Evolutionary conservation across 2,329 filamentous ascomycete genomes (phyloP).

Genomic region (Arachnomyces sp.): DNA sequence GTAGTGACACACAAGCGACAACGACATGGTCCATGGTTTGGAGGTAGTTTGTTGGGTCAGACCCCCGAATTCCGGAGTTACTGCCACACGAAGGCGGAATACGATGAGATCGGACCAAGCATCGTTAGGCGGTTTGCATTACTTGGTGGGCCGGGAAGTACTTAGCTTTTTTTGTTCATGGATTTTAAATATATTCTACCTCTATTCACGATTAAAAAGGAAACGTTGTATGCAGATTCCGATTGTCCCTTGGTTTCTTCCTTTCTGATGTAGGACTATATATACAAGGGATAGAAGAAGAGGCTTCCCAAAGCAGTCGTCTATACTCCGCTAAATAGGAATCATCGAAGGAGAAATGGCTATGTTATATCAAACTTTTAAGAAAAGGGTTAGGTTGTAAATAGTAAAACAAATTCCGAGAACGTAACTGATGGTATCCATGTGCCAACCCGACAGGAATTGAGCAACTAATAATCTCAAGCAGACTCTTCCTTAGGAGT

Average conservation of each 20-base stretch:
- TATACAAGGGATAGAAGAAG: too few relatives aligned
- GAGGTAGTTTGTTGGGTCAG: slow-evolving; percentile 89
- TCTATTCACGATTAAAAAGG: slow-evolving; percentile 3
- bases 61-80: slow-evolving; percentile 98
- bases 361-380: too few relatives aligned
- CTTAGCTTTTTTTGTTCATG: slow-evolving; percentile 20
- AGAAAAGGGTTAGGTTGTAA: too few relatives aligned
- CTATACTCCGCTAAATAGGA: too few relatives aligned
- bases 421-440: too few relatives aligned
- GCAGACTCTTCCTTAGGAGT: slow-evolving; percentile 1
- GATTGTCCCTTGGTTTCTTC: too few relatives aligned
- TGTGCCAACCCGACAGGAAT: too few relatives aligned
- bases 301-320: too few relatives aligned
- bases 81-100: slow-evolving; percentile 86
- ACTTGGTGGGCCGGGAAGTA: slow-evolving; percentile 74
- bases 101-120: slow-evolving; percentile 91
- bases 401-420: too few relatives aligned
- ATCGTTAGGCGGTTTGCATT: slow-evolving; percentile 93
- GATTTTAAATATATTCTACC: neutral
- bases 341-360: too few relatives aligned
- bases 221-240: neutral
- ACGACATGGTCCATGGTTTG: slow-evolving; percentile 96
- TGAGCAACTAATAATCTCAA: too few relatives aligned
- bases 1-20: slow-evolving; percentile 97
- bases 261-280: too few relatives aligned